These are phyloP conservation scores for Phialophora chinensis DNA, from an alignment of 2,329 filamentous ascomycete genomes.

Conservation along the genomic window DNA sequence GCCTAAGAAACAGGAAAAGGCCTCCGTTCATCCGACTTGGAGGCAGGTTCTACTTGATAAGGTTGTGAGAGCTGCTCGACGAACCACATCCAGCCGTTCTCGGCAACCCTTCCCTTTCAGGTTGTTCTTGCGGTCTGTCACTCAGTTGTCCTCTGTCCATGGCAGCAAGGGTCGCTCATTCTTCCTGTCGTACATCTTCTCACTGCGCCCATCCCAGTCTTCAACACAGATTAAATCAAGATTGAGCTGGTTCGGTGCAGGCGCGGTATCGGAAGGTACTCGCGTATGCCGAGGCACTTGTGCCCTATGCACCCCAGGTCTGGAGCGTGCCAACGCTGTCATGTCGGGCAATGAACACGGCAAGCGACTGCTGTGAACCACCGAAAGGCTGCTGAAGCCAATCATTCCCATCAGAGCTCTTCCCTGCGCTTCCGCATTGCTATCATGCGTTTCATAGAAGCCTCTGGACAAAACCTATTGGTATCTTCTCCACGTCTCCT, in stretches of 20 bases:
- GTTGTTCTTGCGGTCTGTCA: not conserved
- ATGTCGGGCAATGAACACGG: not conserved
- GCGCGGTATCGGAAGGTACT: not conserved
- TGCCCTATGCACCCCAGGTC: not conserved
- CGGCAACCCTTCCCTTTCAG: not conserved
- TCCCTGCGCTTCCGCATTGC: not conserved
- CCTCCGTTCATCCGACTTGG: slow-evolving; percentile 16
- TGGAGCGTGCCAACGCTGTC: not conserved
- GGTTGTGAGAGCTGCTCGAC: not conserved
- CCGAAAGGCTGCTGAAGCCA: not conserved
- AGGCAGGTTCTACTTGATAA: not conserved
- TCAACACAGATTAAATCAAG: not conserved
- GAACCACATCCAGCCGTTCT: not conserved
- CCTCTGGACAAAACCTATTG: not conserved
- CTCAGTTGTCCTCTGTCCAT: not conserved
- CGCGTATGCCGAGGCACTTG: not conserved
- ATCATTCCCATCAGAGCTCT: not conserved
- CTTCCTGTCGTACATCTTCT: not conserved
- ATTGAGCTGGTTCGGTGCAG: not conserved
- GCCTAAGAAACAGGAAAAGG: not conserved
- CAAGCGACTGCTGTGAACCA: not conserved
- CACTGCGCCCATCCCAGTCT: not conserved
- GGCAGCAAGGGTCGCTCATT: not conserved
- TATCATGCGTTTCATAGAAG: not conserved
- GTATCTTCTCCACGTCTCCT: slow-evolving; percentile 4